These are phyloP conservation scores for Monosporascus sp. DNA, from an alignment of 2,329 filamentous ascomycete species.

Conservation along the genomic window DNA sequence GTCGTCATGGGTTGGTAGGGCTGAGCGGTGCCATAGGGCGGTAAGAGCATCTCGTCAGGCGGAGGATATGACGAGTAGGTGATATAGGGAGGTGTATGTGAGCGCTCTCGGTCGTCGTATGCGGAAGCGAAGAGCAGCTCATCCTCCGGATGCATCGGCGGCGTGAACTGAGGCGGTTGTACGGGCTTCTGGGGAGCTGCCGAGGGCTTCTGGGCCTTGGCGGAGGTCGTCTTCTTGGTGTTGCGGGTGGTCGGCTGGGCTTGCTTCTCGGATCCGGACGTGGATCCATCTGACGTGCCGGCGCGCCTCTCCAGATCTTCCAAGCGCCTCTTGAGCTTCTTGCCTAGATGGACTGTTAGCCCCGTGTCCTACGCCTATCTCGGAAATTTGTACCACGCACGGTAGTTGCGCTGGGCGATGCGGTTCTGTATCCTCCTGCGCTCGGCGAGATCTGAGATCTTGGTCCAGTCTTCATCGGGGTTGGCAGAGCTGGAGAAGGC, in stretches of 20 bases:
- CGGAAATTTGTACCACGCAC: slow-evolving; percentile 41
- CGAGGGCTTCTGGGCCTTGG: slow-evolving; percentile 37
- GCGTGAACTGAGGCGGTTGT: slow-evolving; percentile 52
- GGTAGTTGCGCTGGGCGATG: slow-evolving; percentile 96
- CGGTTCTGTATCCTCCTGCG: slow-evolving; percentile 92
- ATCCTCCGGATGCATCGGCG: slow-evolving; percentile 56
- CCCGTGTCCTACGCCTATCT: background rate
- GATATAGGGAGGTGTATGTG: slow-evolving; percentile 66
- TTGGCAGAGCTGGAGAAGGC: slow-evolving; percentile 93
- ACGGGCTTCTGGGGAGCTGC: slow-evolving; percentile 30
- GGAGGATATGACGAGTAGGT: slow-evolving; percentile 62
- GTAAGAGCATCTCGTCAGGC: slow-evolving; percentile 58
- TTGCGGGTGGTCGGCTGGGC: slow-evolving; percentile 26
- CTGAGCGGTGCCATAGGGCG: slow-evolving; percentile 50
- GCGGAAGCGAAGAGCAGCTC: slow-evolving; percentile 57
- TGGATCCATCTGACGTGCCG: slow-evolving; percentile 44
- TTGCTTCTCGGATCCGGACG: slow-evolving; percentile 33
- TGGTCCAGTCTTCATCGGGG: slow-evolving; percentile 97
- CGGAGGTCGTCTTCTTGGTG: slow-evolving; percentile 38
- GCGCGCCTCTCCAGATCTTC: slow-evolving; percentile 80
- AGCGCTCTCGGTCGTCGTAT: slow-evolving; percentile 63
- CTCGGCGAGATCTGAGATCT: slow-evolving; percentile 95
- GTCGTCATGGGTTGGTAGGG: slow-evolving; percentile 47
- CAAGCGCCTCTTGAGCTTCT: slow-evolving; percentile 86
- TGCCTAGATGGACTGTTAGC: slow-evolving; percentile 48